Base-by-base conservation (phyloP, 2,329 filamentous ascomycete species). In the Arachnopeziza araneosa region DNA sequence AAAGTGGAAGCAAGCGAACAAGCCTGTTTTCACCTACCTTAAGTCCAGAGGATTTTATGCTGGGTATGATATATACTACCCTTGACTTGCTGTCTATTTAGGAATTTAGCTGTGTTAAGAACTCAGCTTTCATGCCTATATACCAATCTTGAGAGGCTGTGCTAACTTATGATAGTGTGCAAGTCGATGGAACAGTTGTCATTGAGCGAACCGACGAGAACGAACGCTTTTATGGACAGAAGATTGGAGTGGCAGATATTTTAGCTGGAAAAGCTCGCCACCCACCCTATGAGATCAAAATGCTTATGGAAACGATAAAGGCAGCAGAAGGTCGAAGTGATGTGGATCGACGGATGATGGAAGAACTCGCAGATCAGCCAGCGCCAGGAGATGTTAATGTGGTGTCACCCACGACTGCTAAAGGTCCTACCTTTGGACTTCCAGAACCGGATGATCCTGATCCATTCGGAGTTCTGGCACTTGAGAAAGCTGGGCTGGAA, bases 41-140 rank as follows among this genome's bases (percentile, higher is more conserved):
- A 96, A 96, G 77, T 93, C 88, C 54, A 84, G 91, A 56, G 93
- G 93, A 4, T 86, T 96, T 67, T 96, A 96, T 70, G 92, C 90
- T 1, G 91, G 36, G 36, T 44, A 44, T 44, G 36, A 44, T 44
- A 44, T 44, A 17, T 44, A 8, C 36, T 12, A 4, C 17, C 36
- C 36, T 14, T 44, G 12, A 44, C 3, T 44, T 44, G 9, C 26
- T 30, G 5, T 4, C 9, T 9, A 30, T 30, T 30, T 30, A 30
- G 26, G 26, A 30, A n/a, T n/a, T n/a, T n/a, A n/a, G n/a, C n/a
- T n/a, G n/a, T n/a, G 26, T 5, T 4, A 14, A 44, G 36, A 44
- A 12, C 12, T 44, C 12, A 5, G 26, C 26, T 4, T 30, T 5
- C 26, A n/a, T 30, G 26, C 26, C 5, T 9, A 30, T 30, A 30